phyloP scores from a whole-genome alignment of 176 grass and related monocot species.

The Chloris gayana region DNA sequence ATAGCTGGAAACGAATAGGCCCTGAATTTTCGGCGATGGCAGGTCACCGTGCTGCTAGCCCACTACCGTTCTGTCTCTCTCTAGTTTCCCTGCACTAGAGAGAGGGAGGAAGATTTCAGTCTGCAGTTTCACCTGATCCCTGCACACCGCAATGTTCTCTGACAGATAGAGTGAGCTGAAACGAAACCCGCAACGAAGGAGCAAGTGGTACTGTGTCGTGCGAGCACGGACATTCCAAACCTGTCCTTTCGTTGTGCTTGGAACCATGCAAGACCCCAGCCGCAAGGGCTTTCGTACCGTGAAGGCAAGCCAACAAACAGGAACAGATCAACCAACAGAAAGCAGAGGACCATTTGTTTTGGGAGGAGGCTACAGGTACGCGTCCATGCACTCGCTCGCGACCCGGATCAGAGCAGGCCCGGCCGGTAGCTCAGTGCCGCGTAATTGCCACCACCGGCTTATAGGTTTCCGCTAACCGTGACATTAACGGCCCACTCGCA shows the following conservation, averaged over 20 bases:
- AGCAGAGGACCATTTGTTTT: neutral
- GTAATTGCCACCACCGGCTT: neutral
- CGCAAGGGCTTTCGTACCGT: conserved; percentile 34
- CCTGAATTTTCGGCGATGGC: conserved; percentile 15
- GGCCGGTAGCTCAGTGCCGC: neutral
- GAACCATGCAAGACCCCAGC: conserved; percentile 35
- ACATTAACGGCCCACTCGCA: conserved; percentile 26
- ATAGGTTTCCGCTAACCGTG: conserved; percentile 19
- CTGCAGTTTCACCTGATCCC: too few relatives aligned
- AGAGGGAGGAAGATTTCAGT: too few relatives aligned
- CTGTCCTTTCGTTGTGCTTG: neutral
- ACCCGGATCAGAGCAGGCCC: neutral
- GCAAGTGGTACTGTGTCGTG: neutral
- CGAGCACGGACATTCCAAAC: neutral
- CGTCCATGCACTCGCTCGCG: conserved; percentile 14
- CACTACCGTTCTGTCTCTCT: too few relatives aligned
- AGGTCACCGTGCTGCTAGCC: neutral
- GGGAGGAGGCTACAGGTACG: neutral
- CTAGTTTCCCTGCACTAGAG: too few relatives aligned
- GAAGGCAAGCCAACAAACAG: conserved; percentile 39
- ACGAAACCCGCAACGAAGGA: too few relatives aligned
- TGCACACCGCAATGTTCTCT: too few relatives aligned
- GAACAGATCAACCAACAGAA: conserved; percentile 21
- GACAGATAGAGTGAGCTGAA: too few relatives aligned
- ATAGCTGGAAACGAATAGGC: too few relatives aligned